Conservation (phyloP, 371 early-diverging fungal genomes). For the Furculomyces boomerangus region DNA sequence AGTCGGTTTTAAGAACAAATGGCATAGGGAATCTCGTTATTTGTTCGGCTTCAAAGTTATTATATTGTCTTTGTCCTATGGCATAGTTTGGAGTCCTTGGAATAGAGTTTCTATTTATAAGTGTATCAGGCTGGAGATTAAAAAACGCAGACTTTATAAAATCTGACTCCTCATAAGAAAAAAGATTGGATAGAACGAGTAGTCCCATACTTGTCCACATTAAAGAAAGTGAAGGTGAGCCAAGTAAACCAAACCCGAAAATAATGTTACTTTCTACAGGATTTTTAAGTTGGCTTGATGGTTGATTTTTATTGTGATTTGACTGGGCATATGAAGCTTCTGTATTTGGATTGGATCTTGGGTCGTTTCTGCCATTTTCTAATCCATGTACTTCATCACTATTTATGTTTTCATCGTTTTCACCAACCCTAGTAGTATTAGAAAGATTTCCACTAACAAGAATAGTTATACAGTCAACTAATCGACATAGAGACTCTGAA, state of each 20-base stretch:
- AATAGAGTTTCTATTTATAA: background rate
- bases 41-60: background rate
- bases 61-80: background rate
- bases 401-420: background rate
- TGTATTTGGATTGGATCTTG: too few species aligned
- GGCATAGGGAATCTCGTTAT: background rate
- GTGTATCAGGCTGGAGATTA: background rate
- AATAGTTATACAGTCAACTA: background rate
- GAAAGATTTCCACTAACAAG: background rate
- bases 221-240: background rate
- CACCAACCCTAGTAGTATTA: background rate
- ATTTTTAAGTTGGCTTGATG: background rate
- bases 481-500: background rate
- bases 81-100: background rate
- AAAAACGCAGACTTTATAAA: background rate
- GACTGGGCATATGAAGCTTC: too few species aligned
- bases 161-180: background rate
- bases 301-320: too few species aligned
- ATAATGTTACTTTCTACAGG: background rate
- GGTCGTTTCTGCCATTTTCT: too few species aligned
- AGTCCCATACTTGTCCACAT: background rate
- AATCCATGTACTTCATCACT: background rate
- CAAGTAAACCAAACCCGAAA: background rate
- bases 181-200: background rate
- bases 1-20: background rate